Base-by-base conservation (phyloP, 202 grass and related monocot species). In the Setaria viridis region DNA sequence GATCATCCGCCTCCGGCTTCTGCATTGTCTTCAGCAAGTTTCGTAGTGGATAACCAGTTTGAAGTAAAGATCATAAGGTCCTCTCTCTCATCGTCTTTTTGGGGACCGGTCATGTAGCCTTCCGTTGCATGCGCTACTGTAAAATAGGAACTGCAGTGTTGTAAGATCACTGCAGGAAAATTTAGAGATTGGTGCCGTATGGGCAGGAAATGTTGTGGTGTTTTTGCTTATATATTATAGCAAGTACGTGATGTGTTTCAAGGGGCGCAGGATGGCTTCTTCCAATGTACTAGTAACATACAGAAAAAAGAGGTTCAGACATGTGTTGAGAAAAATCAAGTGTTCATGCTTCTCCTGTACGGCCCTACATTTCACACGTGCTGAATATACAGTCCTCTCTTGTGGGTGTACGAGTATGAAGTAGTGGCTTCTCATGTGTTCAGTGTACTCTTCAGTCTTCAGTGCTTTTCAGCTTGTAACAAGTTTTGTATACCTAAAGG, bases 141-240 rank as follows among this genome's bases (percentile, higher is more conserved):
- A 81, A 91, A 77, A 90, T 82, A 85, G 65, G 65, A 88, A 17
- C 42, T 78, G 85, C 85, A 78, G 89, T 91, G 85, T 72, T 78
- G 85, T 46, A 91, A 91, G 77, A 19, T 77, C 82, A 67, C 89
- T 85, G 89, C 85, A 85, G 49, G 67, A 79, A 54, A 70, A 37
- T 41, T 53, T 84, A 73, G 74, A 55, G n/a, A 83, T 78, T 79
- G 74, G 80, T 47, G 74, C 75, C 46, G 34, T 48, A 48, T 71
- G 56, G 79, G 54, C 79, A 77, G 65, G 63, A 48, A 70, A 87
- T 81, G 62, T 85, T 48, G 70, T 85, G 85, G 46, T 77, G 69
- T 71, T 80, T 65, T 71, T 81, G 70, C 70, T 88, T 87, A 73
- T 65, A 80, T 80, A 37, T 72, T 80, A 66, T 81, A 91, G 63